phyloP scores from a whole-genome alignment of 768 basidiomycete genomes.

The Rubroboletus satanas region DNA sequence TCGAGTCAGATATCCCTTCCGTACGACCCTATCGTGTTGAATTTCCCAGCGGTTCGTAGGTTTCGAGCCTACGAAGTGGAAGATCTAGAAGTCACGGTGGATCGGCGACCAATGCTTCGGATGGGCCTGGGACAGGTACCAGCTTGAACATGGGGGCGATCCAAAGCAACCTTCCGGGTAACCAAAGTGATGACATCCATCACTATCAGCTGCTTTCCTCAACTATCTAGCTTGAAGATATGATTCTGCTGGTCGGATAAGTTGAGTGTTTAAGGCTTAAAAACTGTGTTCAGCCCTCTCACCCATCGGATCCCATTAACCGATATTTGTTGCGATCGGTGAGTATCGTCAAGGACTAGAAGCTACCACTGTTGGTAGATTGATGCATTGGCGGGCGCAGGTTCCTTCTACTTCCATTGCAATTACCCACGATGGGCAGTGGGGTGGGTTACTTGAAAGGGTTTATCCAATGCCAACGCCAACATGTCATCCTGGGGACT shows the following conservation, averaged over 20 bases:
- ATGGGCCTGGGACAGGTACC: not conserved
- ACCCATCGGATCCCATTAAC: slow-evolving; percentile 13
- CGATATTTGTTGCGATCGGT: slow-evolving; percentile 6
- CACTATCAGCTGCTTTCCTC: slow-evolving; percentile 1
- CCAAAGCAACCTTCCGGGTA: not conserved
- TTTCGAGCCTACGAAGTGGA: not conserved
- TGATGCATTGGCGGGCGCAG: not conserved
- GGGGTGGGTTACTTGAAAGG: slow-evolving; percentile 2
- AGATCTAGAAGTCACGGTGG: not conserved
- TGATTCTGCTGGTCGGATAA: not conserved
- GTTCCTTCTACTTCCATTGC: slow-evolving; percentile 7
- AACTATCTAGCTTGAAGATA: not conserved
- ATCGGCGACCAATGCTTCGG: not conserved
- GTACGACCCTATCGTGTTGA: not conserved
- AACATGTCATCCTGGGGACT: not conserved
- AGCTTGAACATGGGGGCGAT: not conserved
- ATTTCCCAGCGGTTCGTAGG: not conserved
- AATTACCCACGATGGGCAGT: slow-evolving; percentile 9
- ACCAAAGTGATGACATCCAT: not conserved
- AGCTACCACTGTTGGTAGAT: not conserved
- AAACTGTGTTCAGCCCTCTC: not conserved
- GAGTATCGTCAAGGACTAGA: not conserved
- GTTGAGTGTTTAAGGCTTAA: not conserved
- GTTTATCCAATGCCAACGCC: not conserved
- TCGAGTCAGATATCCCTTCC: not conserved